phyloP scores from a whole-genome alignment of 2,329 filamentous ascomycete genomes.

The Coleophoma eucalyptorum region DNA sequence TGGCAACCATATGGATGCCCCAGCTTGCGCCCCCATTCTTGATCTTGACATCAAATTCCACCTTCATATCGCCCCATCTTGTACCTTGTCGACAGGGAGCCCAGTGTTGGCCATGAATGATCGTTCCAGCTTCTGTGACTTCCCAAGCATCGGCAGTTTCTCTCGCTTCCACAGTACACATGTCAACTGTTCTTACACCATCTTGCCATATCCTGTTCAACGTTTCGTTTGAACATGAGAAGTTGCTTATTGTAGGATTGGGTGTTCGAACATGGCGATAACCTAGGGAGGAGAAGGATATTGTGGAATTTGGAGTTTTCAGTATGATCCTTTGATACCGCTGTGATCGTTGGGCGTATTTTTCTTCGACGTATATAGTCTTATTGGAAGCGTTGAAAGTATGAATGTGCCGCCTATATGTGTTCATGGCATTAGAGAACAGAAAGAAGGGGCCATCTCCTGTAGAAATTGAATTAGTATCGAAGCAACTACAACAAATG shows the following conservation, averaged over 20 bases:
- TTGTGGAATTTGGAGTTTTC: slow-evolving; percentile 12
- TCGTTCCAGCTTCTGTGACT: slow-evolving; percentile 13
- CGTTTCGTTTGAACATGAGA: slow-evolving; percentile 14
- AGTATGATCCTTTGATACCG: slow-evolving; percentile 17
- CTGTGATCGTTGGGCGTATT: slow-evolving; percentile 15
- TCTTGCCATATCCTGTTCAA: slow-evolving; percentile 19
- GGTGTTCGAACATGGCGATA: slow-evolving; percentile 7
- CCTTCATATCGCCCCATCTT: slow-evolving; percentile 11
- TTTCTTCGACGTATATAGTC: slow-evolving; percentile 4
- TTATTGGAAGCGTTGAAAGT: slow-evolving; percentile 8
- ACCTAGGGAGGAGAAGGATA: slow-evolving; percentile 14
- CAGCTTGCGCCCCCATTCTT: slow-evolving; percentile 15
- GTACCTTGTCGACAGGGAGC: slow-evolving; percentile 18
- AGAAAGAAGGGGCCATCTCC: slow-evolving; percentile 20
- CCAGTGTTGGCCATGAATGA: slow-evolving; percentile 17
- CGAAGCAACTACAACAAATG: not conserved
- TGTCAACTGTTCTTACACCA: slow-evolving; percentile 15
- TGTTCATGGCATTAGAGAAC: slow-evolving; percentile 21
- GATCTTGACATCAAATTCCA: slow-evolving; percentile 14
- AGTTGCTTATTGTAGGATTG: slow-evolving; percentile 9
- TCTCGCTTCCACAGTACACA: slow-evolving; percentile 16
- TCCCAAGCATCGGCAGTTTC: slow-evolving; percentile 17
- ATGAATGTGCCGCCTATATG: slow-evolving; percentile 13
- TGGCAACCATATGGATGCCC: slow-evolving; percentile 19
- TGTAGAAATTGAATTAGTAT: slow-evolving; percentile 1